Evolutionary conservation across 164 flowering plant species (phyloP).

Genomic region (Kalanchoe fedtschenkoi): DNA sequence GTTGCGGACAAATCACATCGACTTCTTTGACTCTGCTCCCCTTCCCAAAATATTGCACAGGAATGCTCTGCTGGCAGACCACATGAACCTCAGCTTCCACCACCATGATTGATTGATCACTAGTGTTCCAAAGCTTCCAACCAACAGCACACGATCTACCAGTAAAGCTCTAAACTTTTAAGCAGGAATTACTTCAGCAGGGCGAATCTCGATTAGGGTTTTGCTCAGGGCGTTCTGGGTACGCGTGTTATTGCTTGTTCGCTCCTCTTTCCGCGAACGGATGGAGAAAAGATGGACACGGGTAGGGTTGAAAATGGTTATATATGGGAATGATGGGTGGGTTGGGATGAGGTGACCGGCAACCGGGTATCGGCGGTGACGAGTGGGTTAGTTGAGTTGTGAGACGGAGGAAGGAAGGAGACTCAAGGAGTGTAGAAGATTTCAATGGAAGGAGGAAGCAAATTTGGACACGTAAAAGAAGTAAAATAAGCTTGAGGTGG

Average conservation of each 20-base stretch:
- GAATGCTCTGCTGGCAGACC: background rate
- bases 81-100: constrained; percentile 2
- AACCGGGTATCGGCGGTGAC: too few species aligned
- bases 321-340: background rate
- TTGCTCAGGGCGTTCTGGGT: background rate
- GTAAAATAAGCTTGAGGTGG: background rate
- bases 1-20: background rate
- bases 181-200: background rate
- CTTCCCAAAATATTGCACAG: background rate
- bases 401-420: background rate
- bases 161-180: background rate
- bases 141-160: background rate
- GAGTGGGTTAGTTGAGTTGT: background rate
- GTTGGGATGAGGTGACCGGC: background rate
- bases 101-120: background rate
- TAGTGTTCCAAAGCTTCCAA: background rate
- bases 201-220: background rate
- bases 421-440: background rate
- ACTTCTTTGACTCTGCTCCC: constrained; percentile 1
- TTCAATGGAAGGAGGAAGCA: background rate
- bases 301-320: background rate
- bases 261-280: background rate
- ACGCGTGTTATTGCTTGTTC: background rate
- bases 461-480: background rate
- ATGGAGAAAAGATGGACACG: background rate